Conservation (phyloP, 2,329 filamentous ascomycete species). For the Penicillium freii region DNA sequence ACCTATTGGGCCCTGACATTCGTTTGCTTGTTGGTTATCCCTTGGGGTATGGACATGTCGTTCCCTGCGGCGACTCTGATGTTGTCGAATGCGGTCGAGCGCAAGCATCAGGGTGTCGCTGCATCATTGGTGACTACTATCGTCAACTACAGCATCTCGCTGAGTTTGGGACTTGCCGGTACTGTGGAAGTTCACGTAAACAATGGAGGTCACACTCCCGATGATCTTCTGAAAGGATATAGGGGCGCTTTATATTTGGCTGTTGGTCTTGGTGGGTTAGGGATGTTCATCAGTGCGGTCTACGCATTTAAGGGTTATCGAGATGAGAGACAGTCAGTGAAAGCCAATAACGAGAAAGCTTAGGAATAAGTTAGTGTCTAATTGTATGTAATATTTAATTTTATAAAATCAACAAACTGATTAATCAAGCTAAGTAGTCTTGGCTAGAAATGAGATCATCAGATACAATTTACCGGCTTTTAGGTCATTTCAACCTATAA, state of each 20-base stretch:
- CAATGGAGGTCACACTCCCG: conserved; percentile 34
- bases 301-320: conserved; percentile 15
- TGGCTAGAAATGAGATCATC: no score
- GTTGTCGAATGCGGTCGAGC: conserved; percentile 52
- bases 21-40: no score
- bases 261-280: conserved; percentile 34
- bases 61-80: conserved; percentile 63
- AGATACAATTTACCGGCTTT: no score
- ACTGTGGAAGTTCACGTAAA: conserved; percentile 57
- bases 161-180: conserved; percentile 65
- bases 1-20: no score
- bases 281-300: conserved; percentile 22
- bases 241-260: conserved; percentile 44
- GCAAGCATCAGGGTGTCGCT: conserved; percentile 52
- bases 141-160: conserved; percentile 67
- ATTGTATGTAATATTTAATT: no score
- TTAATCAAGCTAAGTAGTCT: no score
- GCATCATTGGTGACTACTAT: conserved; percentile 61
- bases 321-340: not conserved
- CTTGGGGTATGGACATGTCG: conserved; percentile 40
- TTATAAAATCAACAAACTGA: no score
- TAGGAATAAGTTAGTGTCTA: no score
- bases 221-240: conserved; percentile 39
- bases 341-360: not conserved
- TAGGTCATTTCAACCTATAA: no score